Evolutionary conservation across 148 eudicot species (phyloP).

Genomic region (Rhododendron ovatum): DNA sequence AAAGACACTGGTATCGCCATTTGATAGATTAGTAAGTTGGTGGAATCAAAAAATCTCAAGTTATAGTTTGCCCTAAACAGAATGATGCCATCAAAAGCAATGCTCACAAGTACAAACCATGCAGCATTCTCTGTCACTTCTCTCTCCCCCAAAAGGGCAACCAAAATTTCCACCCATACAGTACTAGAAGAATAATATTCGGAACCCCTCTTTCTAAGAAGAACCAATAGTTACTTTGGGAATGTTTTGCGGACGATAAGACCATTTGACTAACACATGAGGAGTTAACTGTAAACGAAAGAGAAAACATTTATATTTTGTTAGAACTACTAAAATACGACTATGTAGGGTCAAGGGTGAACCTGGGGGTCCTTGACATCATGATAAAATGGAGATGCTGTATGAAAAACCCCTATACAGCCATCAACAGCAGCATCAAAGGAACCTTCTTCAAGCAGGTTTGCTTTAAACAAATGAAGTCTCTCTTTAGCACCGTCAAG

Average conservation of each 20-base stretch:
- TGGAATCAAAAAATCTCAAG: neutral
- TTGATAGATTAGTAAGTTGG: neutral
- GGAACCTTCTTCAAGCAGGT: conserved; percentile 16
- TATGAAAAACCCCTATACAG: conserved; percentile 4
- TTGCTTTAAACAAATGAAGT: conserved; percentile 21
- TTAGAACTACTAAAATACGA: too few relatives aligned
- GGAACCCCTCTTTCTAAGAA: neutral
- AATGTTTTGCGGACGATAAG: neutral
- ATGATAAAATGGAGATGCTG: conserved; percentile 6
- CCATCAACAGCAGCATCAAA: conserved; percentile 10
- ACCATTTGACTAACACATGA: neutral
- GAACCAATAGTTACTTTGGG: neutral
- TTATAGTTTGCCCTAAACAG: neutral
- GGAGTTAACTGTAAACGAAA: neutral
- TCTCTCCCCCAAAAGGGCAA: neutral
- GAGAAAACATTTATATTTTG: too few relatives aligned
- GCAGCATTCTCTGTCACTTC: neutral
- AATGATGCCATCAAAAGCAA: neutral
- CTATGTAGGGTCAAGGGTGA: neutral
- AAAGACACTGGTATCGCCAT: neutral
- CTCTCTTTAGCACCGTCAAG: conserved; percentile 28
- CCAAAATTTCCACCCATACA: neutral
- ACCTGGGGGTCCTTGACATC: conserved; percentile 6
- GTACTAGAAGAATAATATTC: neutral
- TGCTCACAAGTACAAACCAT: neutral